These are phyloP conservation scores for Nannizziopsis barbatae DNA, from an alignment of 2,329 filamentous ascomycete genomes.

Conservation along the genomic window DNA sequence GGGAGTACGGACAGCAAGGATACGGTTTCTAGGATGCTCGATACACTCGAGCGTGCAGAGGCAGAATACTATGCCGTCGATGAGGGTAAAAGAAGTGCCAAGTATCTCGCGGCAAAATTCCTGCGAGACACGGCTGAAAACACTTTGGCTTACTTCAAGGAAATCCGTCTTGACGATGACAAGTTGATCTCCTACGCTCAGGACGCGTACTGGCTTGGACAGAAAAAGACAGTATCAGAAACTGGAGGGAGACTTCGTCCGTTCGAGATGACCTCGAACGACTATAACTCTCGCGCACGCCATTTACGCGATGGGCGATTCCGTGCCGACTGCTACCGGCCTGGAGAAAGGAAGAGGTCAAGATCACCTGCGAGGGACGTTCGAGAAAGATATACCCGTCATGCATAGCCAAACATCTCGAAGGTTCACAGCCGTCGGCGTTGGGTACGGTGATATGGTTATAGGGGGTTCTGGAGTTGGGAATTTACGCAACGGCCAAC, in stretches of 20 bases:
- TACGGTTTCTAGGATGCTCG: conserved; percentile 6
- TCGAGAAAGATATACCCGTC: background rate
- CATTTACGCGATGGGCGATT: conserved; percentile 9
- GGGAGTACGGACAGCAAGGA: conserved; percentile 2
- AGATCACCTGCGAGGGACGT: background rate
- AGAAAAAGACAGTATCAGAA: conserved; percentile 25
- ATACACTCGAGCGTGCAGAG: conserved; percentile 29
- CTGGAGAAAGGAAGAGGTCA: conserved; percentile 4
- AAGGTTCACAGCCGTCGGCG: background rate
- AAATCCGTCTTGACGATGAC: conserved; percentile 20
- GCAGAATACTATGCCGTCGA: conserved; percentile 27
- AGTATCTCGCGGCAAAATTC: conserved; percentile 27
- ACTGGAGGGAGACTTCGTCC: conserved; percentile 15
- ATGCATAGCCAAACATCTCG: background rate
- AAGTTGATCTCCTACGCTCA: conserved; percentile 26
- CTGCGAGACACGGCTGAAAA: conserved; percentile 38
- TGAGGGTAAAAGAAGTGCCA: conserved; percentile 18
- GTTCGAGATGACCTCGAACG: conserved; percentile 8
- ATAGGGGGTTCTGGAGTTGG: too few species aligned
- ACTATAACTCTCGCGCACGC: conserved; percentile 4
- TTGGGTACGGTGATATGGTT: too few species aligned
- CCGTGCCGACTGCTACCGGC: conserved; percentile 22
- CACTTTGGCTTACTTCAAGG: conserved; percentile 26
- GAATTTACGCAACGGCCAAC: too few species aligned
- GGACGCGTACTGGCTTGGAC: conserved; percentile 25